Conservation (phyloP, 2,329 filamentous ascomycete genomes). For the Penicillium sp. region DNA sequence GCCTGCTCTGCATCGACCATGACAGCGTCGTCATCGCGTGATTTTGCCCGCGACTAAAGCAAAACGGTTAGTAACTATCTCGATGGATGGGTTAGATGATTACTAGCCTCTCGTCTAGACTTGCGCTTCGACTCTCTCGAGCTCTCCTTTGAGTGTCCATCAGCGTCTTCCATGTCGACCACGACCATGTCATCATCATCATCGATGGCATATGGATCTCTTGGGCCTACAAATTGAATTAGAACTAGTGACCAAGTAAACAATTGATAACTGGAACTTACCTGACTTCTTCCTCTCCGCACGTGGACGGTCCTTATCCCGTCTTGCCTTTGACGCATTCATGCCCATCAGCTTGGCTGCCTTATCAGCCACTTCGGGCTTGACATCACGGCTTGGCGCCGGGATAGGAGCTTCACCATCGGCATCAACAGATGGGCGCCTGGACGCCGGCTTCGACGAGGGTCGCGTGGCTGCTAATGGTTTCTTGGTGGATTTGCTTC, state of each 20-base stretch:
- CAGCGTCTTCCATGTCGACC: slow-evolving; percentile 48
- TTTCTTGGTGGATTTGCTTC: slow-evolving; percentile 64
- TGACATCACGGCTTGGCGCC: slow-evolving; percentile 68
- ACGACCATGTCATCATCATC: slow-evolving; percentile 62
- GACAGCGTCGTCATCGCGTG: slow-evolving; percentile 48
- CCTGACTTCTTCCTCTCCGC: slow-evolving; percentile 49
- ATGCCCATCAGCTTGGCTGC: slow-evolving; percentile 72
- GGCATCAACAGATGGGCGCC: slow-evolving; percentile 64
- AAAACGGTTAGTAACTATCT: neutral
- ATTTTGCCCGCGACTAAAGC: slow-evolving; percentile 30
- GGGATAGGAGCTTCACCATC: slow-evolving; percentile 55
- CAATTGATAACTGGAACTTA: slow-evolving; percentile 15
- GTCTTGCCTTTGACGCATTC: slow-evolving; percentile 42
- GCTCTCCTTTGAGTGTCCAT: slow-evolving; percentile 29
- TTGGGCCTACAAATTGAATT: slow-evolving; percentile 25
- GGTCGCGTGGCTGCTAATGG: slow-evolving; percentile 51
- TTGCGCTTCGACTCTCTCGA: slow-evolving; percentile 34
- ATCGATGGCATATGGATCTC: slow-evolving; percentile 58
- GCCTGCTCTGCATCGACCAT: slow-evolving; percentile 49
- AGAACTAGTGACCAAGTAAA: neutral
- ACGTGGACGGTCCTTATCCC: slow-evolving; percentile 40
- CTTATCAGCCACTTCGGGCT: slow-evolving; percentile 63
- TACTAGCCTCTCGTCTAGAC: slow-evolving; percentile 37
- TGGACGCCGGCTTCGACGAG: slow-evolving; percentile 53
- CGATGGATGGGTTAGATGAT: neutral